These are phyloP conservation scores for Apostasia shenzhenica DNA, from an alignment of 106 monocot genomes.

Conservation along the genomic window DNA sequence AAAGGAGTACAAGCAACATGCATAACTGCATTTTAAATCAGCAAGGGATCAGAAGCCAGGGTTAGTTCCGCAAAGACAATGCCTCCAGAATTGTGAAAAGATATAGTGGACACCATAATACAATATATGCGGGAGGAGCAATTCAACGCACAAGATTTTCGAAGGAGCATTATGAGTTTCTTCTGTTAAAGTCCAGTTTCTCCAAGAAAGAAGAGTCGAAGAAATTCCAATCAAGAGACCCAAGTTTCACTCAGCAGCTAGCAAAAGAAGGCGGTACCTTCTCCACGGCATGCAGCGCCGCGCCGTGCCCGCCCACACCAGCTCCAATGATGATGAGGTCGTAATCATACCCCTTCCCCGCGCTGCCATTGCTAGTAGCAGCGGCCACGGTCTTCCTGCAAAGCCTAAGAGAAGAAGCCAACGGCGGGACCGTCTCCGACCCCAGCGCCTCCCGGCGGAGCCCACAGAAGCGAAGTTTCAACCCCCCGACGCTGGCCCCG, in stretches of 20 bases:
- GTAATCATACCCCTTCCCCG: constrained; percentile 65
- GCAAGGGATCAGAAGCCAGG: too few species aligned
- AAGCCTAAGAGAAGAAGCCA: background rate
- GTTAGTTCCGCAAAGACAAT: too few species aligned
- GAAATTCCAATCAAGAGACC: too few species aligned
- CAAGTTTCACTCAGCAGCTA: background rate
- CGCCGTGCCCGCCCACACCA: constrained; percentile 95
- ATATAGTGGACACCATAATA: too few species aligned
- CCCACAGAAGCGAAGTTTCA: constrained; percentile 57
- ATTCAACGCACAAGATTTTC: too few species aligned
- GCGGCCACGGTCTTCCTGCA: constrained; percentile 18
- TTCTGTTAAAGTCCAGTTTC: too few species aligned
- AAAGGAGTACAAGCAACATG: too few species aligned
- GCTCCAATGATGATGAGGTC: constrained; percentile 95
- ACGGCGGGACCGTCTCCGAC: constrained; percentile 1
- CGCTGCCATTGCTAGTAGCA: constrained; percentile 26
- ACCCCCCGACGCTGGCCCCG: background rate
- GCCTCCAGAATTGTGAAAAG: too few species aligned
- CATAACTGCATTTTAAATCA: too few species aligned
- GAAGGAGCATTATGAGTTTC: too few species aligned
- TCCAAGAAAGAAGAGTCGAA: too few species aligned
- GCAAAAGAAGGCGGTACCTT: constrained; percentile 29
- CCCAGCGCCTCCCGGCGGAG: constrained; percentile 40
- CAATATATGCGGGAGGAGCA: too few species aligned
- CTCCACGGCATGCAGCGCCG: constrained; percentile 92